phyloP scores from a whole-genome alignment of 2,329 filamentous ascomycete species.

The Fusarium duplospermum region DNA sequence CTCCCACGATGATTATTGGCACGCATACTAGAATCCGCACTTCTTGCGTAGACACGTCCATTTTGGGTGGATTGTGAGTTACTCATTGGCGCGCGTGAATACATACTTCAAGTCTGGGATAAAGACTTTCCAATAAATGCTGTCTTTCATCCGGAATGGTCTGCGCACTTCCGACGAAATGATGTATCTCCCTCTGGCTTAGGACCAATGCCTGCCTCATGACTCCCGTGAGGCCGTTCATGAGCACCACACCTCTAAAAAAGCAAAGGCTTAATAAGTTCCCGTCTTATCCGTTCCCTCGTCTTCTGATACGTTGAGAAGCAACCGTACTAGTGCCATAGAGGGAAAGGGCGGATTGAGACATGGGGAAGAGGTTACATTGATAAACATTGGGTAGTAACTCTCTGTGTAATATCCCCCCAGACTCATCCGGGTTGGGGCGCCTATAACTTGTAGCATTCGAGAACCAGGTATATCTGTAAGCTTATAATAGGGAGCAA shows the following conservation, averaged over 20 bases:
- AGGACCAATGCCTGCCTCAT: not conserved
- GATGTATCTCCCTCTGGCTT: not conserved
- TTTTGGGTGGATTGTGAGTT: not conserved
- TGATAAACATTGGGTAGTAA: not conserved
- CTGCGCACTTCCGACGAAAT: not conserved
- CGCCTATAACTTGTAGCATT: not conserved
- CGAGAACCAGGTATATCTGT: not conserved
- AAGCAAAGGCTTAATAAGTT: not conserved
- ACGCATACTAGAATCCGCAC: not conserved
- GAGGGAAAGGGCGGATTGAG: not conserved
- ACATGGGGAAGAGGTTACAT: not conserved
- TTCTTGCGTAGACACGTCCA: not conserved
- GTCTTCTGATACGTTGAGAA: not conserved
- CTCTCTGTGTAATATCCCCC: not conserved
- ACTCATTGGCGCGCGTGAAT: not conserved
- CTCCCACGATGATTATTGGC: not conserved
- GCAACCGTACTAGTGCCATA: not conserved
- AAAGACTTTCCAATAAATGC: not conserved
- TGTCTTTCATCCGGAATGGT: not conserved
- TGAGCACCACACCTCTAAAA: not conserved
- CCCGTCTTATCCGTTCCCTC: not conserved
- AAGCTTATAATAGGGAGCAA: not conserved
- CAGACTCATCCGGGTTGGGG: not conserved
- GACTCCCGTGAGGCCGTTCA: not conserved
- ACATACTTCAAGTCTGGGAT: not conserved